Evolutionary conservation across 257 asterid genomes (phyloP).

Genomic region (Marsdenia floribunda): DNA sequence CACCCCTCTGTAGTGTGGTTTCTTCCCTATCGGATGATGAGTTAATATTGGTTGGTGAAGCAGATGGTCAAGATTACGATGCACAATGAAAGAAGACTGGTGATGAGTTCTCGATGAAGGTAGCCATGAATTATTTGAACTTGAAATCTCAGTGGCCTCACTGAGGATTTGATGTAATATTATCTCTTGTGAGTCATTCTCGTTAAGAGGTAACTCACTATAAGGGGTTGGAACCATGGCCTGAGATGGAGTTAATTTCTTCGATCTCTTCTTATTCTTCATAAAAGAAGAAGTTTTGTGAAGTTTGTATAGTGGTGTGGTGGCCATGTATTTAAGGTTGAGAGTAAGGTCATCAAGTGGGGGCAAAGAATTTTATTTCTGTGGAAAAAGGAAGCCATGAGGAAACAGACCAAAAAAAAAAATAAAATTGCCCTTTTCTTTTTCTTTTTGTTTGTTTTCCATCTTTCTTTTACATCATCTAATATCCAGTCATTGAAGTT

Average conservation of each 20-base stretch:
- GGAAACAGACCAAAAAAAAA: constrained; percentile 2
- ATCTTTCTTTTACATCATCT: too few species aligned
- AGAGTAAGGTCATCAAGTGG: neutral
- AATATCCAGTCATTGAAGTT: too few species aligned
- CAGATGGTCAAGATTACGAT: neutral
- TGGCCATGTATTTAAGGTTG: constrained; percentile 12
- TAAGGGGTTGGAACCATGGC: constrained; percentile 28
- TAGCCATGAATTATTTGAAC: constrained; percentile 6
- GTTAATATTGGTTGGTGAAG: constrained; percentile 20
- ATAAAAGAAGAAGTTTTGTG: neutral
- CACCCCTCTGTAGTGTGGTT: constrained; percentile 59
- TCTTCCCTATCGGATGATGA: constrained; percentile 21
- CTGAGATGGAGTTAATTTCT: neutral
- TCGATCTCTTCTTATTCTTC: neutral
- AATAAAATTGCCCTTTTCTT: too few species aligned
- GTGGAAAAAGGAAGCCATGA: constrained; percentile 14
- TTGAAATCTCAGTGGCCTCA: constrained; percentile 39
- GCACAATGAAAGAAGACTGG: neutral
- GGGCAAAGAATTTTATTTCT: neutral
- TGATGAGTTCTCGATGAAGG: constrained; percentile 18
- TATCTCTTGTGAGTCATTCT: constrained; percentile 65
- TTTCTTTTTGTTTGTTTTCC: neutral
- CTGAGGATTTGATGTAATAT: constrained; percentile 42
- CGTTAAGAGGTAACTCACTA: constrained; percentile 46
- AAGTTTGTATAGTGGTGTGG: constrained; percentile 3